Evolutionary conservation across 2,329 filamentous ascomycete genomes (phyloP).

Genomic region (Clathrospora elynae): DNA sequence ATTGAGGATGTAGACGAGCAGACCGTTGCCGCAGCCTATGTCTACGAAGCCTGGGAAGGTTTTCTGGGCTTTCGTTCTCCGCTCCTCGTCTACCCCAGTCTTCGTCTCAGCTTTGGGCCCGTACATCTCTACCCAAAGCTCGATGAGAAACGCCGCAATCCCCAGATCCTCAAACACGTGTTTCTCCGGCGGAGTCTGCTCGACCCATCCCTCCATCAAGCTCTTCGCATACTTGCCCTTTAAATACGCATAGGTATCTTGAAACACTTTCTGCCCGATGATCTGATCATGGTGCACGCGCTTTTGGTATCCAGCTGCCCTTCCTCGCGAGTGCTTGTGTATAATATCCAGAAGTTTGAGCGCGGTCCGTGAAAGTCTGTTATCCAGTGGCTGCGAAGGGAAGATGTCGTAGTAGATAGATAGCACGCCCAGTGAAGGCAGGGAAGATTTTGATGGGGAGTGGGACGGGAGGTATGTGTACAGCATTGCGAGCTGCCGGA

Average conservation of each 20-base stretch:
- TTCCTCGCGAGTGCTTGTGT: slow-evolving; percentile 74
- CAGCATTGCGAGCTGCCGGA: slow-evolving; percentile 74
- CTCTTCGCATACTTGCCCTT: slow-evolving; percentile 77
- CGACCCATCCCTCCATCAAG: slow-evolving; percentile 78
- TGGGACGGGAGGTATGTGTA: slow-evolving; percentile 62
- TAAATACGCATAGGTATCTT: slow-evolving; percentile 79
- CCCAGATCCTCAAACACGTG: slow-evolving; percentile 94
- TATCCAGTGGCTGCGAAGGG: slow-evolving; percentile 43
- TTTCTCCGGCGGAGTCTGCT: slow-evolving; percentile 84
- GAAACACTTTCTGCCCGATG: slow-evolving; percentile 75
- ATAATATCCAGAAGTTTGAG: slow-evolving; percentile 70
- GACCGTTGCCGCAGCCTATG: slow-evolving; percentile 92
- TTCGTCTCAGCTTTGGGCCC: slow-evolving; percentile 16
- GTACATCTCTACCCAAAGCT: slow-evolving; percentile 90
- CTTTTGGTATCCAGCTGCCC: slow-evolving; percentile 72
- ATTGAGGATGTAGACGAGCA: slow-evolving; percentile 82
- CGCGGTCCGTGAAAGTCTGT: slow-evolving; percentile 69
- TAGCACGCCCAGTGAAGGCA: slow-evolving; percentile 49
- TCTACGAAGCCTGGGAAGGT: slow-evolving; percentile 89
- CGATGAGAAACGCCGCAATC: slow-evolving; percentile 90
- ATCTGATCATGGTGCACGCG: slow-evolving; percentile 82
- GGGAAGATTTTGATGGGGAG: slow-evolving; percentile 5
- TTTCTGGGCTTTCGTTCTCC: slow-evolving; percentile 12
- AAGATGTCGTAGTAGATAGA: slow-evolving; percentile 61
- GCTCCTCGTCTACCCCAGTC: not conserved